Evolutionary conservation across 768 basidiomycete species (phyloP).

Genomic region (Leccinum truebloodii): DNA sequence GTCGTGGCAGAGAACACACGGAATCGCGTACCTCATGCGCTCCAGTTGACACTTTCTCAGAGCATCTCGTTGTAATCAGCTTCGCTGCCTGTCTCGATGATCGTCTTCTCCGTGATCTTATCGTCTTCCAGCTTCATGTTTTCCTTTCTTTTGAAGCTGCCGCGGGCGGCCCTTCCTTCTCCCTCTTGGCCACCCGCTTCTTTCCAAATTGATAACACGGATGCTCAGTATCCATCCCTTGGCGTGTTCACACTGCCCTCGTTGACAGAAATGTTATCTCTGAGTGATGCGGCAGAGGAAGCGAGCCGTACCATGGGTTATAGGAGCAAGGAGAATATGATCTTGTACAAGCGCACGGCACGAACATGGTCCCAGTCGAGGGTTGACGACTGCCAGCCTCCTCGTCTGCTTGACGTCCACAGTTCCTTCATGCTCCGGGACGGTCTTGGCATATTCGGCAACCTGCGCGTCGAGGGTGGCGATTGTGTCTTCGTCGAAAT

Average conservation of each 20-base stretch:
- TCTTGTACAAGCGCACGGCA: conserved; percentile 79
- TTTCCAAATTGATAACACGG: conserved; percentile 86
- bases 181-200: conserved; percentile 81
- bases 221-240: conserved; percentile 72
- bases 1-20: not conserved
- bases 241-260: conserved; percentile 26
- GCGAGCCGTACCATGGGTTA: conserved; percentile 54
- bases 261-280: conserved; percentile 14
- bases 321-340: conserved; percentile 86
- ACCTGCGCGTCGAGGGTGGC: conserved; percentile 76
- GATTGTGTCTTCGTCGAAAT: conserved; percentile 74
- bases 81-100: conserved; percentile 59
- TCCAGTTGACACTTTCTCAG: conserved; percentile 91
- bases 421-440: conserved; percentile 46
- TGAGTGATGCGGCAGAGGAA: conserved; percentile 27
- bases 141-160: conserved; percentile 68
- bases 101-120: conserved; percentile 61
- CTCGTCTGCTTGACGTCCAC: conserved; percentile 51
- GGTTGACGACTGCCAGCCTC: conserved; percentile 87
- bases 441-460: conserved; percentile 51
- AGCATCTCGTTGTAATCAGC: conserved; percentile 84
- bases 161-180: conserved; percentile 84
- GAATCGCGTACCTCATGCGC: conserved; percentile 64
- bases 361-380: conserved; percentile 98
- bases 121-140: conserved; percentile 41